Base-by-base conservation (phyloP, 2,329 filamentous ascomycete species). In the Podosphaera aphanis region DNA sequence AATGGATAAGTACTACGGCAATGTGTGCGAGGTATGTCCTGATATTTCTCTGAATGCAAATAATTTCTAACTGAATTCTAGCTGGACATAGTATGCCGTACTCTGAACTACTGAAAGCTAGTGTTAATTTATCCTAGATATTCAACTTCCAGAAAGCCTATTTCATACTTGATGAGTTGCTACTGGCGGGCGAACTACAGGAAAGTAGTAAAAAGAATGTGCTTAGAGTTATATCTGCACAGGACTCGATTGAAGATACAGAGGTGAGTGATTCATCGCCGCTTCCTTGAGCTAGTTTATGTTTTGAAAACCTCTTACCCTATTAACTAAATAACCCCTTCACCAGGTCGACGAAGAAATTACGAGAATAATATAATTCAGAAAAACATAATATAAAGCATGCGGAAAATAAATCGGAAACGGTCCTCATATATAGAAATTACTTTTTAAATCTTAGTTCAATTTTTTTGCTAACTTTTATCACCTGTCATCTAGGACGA, bases 1-100 rank as follows among this genome's bases (percentile, higher is more conserved):
- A 66, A 98, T 98, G 90, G 90, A 98, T 71, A 98, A 98, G 64
- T 98, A 98, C 69, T 98, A 95, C 64, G 90, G 90, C 63, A 98
- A 98, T 63, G 90, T 98, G 49, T 98, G 90, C 77, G 90, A 98
- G 67, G 74, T 98, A 52, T 25, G 48, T 21, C 2, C 18, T 13
- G 4, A 27, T 20, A 31, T 5, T 27, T 6, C n/a, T 8, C 8
- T 25, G 3, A 33, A 36, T 25, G n/a, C 16, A n/a, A 40, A 21
- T 15, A 20, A 2, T 15, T 38, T 33, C 50, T 53, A 44, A 55
- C 36, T 20, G 31, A 16, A 20, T 20, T n/a, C 11, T 48, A 55
- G 53, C 46, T 55, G 33, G 53, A 55, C 45, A 55, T 55, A 21
- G 53, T 55, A 52, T 40, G 53, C 41, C n/a, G n/a, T 36, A 25